Base-by-base conservation (phyloP, 2,329 filamentous ascomycete species). In the Sporothrix luriei region DNA sequence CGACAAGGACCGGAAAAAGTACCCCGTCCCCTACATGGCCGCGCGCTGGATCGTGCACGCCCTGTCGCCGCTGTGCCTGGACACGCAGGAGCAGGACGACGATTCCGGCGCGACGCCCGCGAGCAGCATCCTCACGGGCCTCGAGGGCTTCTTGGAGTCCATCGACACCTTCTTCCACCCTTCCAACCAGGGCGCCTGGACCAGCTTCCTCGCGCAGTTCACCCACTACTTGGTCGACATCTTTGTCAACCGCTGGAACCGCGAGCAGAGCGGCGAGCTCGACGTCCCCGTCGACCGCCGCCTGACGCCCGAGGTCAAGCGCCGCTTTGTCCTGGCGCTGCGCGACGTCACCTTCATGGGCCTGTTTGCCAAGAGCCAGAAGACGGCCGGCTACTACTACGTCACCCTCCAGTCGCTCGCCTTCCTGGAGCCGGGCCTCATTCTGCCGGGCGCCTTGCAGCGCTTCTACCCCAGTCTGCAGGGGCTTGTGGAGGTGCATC, bases 151-250 rank as follows among this genome's bases (percentile, higher is more conserved):
- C 67, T 91, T 99, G 74, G 91, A 98, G 78, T 95, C 94, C 2
- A 91, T 98, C 61, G 95, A 99, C 79, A 99, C 95, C 0, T 99
- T 99, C 79, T 99, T 97, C 83, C 95, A 99, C 76, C 95, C 95
- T 2, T 99, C 95, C 2, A 99, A 99, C 78, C 92, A 94, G 67
- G 95, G 95, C 16, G 83, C 83, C 16, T 99, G 95, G 95, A 97
- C 94, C 1, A 93, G 89, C 75, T 91, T 94, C 73, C 82, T 99
- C 55, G 91, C 93, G 3, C 94, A 98, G 79, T 84, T 99, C 68
- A 92, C 95, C 5, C 94, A 94, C 78, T 97, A 97, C 79, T 84
- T 99, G 6, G 90, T 94, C 2, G 95, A 99, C 78, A 94, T 97
- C 75, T 99, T 99, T 78, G 92, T 99, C 55, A 95, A 97, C 81